A percentile compares a stretch with the other conserved stretches of the same genome.
Evolutionary conservation across 1,284 basidiomycete species (phyloP).

Genomic region (Cryptococcus jaspeensis): DNA sequence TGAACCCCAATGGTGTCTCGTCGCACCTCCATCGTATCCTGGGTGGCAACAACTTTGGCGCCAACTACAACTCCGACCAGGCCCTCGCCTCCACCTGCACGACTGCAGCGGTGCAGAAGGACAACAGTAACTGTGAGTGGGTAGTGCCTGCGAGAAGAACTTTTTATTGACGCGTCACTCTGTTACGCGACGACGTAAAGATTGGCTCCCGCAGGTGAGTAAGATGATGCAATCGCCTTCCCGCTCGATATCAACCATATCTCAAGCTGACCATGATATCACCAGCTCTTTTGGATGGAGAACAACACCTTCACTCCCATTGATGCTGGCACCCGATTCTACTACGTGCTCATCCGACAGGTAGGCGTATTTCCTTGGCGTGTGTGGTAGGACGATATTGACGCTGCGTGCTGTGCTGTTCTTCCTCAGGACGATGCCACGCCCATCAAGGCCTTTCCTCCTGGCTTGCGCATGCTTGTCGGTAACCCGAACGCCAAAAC

Average conservation of each 20-base stretch:
- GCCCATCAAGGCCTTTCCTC: constrained; percentile 25
- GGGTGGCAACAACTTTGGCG: constrained; percentile 34
- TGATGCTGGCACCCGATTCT: constrained; percentile 25
- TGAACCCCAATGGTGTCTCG: constrained; percentile 20
- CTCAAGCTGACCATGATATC: too few species aligned
- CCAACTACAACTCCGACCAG: constrained; percentile 32
- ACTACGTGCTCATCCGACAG: constrained; percentile 34
- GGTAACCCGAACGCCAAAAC: constrained; percentile 29
- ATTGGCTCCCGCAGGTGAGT: constrained; percentile 32
- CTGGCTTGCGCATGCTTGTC: constrained; percentile 24
- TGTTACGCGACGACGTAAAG: too few species aligned
- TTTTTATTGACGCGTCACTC: too few species aligned
- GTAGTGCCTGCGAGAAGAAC: too few species aligned
- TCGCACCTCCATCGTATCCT: constrained; percentile 27
- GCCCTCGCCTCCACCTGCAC: constrained; percentile 25
- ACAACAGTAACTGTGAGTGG: too few species aligned
- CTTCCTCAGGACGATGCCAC: too few species aligned
- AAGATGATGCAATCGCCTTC: background rate
- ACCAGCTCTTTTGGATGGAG: constrained; percentile 24
- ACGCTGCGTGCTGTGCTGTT: too few species aligned
- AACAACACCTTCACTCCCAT: constrained; percentile 21
- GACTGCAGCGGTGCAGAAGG: constrained; percentile 24
- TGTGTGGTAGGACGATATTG: too few species aligned
- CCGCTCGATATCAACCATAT: background rate
- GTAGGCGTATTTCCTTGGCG: too few species aligned